phyloP scores from a whole-genome alignment of 352 stramenopile genomes.

The Globisporangium nunn region DNA sequence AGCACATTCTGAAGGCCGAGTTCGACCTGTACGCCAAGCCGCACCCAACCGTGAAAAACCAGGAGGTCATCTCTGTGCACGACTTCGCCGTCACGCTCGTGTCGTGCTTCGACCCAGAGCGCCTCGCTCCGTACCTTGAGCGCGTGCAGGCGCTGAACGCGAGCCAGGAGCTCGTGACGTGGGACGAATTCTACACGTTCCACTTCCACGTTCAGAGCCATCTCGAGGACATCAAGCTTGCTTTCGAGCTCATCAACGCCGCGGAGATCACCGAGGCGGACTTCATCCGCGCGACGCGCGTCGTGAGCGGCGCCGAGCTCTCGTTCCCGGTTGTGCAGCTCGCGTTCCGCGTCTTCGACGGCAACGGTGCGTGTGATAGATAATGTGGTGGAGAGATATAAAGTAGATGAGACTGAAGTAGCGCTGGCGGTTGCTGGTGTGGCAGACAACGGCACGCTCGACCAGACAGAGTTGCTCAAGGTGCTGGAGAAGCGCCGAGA shows the following conservation, averaged over 20 bases:
- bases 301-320: slow-evolving; percentile 62
- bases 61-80: slow-evolving; percentile 53
- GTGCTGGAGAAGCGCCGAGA: slow-evolving; percentile 56
- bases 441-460: slow-evolving; percentile 54
- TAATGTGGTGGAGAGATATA: not conserved
- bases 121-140: slow-evolving; percentile 46
- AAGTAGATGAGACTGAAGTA: too few relatives aligned
- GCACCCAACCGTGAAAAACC: slow-evolving; percentile 28
- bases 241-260: slow-evolving; percentile 53
- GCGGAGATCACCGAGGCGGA: slow-evolving; percentile 71
- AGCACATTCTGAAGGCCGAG: slow-evolving; percentile 55
- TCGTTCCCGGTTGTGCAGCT: slow-evolving; percentile 64
- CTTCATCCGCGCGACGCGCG: slow-evolving; percentile 56
- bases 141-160: slow-evolving; percentile 50
- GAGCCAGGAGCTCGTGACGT: slow-evolving; percentile 58
- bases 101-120: slow-evolving; percentile 65
- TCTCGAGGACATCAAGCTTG: slow-evolving; percentile 64
- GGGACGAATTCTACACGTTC: slow-evolving; percentile 69
- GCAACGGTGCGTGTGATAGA: slow-evolving; percentile 29
- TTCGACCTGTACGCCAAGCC: slow-evolving; percentile 65
- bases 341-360: slow-evolving; percentile 70
- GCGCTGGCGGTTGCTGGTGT: not conserved
- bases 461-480: slow-evolving; percentile 61
- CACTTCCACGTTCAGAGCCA: slow-evolving; percentile 69
- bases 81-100: slow-evolving; percentile 76